These are phyloP conservation scores for Myochromella boudieri DNA, from an alignment of 768 basidiomycete species.

Conservation along the genomic window DNA sequence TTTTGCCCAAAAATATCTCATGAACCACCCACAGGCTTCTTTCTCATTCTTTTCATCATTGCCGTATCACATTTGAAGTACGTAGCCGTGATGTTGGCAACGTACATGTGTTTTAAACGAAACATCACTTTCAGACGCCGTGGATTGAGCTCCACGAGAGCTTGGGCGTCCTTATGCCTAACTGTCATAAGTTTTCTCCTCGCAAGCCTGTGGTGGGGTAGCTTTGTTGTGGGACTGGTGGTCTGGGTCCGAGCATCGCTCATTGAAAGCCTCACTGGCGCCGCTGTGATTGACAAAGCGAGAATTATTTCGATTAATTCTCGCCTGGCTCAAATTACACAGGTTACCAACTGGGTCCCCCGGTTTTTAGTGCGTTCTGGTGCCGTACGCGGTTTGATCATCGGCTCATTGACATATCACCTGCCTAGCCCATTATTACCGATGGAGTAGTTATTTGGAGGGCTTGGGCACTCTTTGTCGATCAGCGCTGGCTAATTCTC, in stretches of 20 bases:
- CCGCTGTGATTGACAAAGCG: no score
- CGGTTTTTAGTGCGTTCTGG: not conserved
- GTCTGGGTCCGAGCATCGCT: not conserved
- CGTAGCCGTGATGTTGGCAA: no score
- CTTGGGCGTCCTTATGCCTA: not conserved
- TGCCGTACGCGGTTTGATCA: not conserved
- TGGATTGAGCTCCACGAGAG: no score
- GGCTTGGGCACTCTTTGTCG: slow-evolving; percentile 1
- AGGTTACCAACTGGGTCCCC: not conserved
- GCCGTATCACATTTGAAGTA: no score
- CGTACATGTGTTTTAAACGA: no score
- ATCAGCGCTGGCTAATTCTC: not conserved
- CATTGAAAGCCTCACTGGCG: no score
- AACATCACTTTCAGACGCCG: no score
- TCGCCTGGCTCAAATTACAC: not conserved
- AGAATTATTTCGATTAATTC: not conserved
- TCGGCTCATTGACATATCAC: not conserved
- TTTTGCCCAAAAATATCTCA: no score
- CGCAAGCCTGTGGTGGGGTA: not conserved
- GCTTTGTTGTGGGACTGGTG: not conserved
- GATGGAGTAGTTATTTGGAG: slow-evolving; percentile 4
- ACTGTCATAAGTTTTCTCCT: not conserved
- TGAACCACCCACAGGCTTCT: no score
- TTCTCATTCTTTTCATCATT: no score
- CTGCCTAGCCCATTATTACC: not conserved